Evolutionary conservation across 2,329 filamentous ascomycete genomes (phyloP).

Genomic region (Botrytis galanthina): DNA sequence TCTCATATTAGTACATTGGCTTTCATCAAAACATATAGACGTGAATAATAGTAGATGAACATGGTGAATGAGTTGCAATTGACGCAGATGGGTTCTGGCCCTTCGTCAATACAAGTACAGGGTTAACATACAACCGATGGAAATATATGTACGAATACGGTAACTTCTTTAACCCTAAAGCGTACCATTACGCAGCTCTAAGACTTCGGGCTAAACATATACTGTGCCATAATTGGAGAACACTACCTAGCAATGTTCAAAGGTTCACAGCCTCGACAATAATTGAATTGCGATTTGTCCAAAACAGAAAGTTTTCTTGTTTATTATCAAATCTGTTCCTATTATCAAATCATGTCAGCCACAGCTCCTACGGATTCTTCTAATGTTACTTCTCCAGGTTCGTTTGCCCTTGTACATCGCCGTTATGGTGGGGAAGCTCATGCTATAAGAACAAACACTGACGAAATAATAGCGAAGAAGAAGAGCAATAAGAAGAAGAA

Average conservation of each 20-base stretch:
- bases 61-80: not conserved
- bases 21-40: not conserved
- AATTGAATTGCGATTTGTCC: slow-evolving; percentile 8
- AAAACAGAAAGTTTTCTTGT: not conserved
- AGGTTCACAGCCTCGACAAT: slow-evolving; percentile 2
- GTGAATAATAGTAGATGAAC: not conserved
- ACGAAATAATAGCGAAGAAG: slow-evolving; percentile 45
- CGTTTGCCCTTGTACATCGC: slow-evolving; percentile 22
- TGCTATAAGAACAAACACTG: slow-evolving; percentile 26
- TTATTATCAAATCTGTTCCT: not conserved
- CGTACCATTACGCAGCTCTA: slow-evolving; percentile 10
- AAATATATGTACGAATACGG: not conserved
- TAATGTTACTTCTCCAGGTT: slow-evolving; percentile 36
- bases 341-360: slow-evolving; percentile 36
- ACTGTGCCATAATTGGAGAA: not conserved
- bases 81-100: not conserved
- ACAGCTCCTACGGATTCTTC: slow-evolving; percentile 35
- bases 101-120: not conserved
- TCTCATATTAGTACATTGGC: not conserved
- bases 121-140: not conserved
- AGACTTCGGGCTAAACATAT: slow-evolving; percentile 4
- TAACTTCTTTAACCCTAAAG: slow-evolving; percentile 4
- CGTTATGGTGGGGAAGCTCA: slow-evolving; percentile 19
- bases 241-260: not conserved
- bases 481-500: slow-evolving; percentile 59